Base-by-base conservation (phyloP, 805 yeast genomes). In the Lachancea nothofagi region DNA sequence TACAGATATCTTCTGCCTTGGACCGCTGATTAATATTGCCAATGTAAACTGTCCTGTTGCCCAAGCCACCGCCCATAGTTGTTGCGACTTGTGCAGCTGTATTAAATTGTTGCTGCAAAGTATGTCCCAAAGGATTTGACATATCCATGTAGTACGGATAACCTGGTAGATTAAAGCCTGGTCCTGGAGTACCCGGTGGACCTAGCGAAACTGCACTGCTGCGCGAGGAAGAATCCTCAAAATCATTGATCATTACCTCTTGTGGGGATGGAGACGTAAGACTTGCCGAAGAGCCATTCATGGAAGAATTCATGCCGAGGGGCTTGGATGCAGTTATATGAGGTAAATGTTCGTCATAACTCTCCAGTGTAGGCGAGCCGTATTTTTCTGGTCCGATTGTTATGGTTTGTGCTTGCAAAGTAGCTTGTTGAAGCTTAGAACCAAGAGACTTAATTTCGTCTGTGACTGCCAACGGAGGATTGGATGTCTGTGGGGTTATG, bases 1-100 rank as follows among this genome's bases (percentile, higher is more conserved):
- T 83, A 50, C 89, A 83, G 33, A 83, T 72, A 50, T 83, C 89
- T 55, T 82, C 90, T 2, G 75, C 71, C 5, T 78, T 73, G 1
- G 87, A 76, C 36, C 72, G 69, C 7, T 79, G 74, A 45, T 79
- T 81, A 35, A 83, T 64, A 47, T 78, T 79, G 4, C 85, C 84
- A 31, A 83, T 64, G 53, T 77, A 83, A 13, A 83, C 74, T 1
- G 89, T 78, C 55, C 94, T 67, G 54, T 83, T 83, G 1, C 74
- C 77, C 8, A 51, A 42, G 26, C 59, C 63, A 13, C 56, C 56
- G 7, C 62, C 62, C 60, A 59, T 55, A 5, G 54, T 49, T 14
- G 56, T 42, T 1, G 59, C 59, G 5, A 57, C 49, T 38, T 59
- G 54, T 3, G 55, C 53, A 3, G 63, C 54, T 10, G 57, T 44